Evolutionary conservation across 2,329 filamentous ascomycete species (phyloP), one percentile per base, ranked within the genome.

Genomic region (Chrysoporthe cubensis): DNA sequence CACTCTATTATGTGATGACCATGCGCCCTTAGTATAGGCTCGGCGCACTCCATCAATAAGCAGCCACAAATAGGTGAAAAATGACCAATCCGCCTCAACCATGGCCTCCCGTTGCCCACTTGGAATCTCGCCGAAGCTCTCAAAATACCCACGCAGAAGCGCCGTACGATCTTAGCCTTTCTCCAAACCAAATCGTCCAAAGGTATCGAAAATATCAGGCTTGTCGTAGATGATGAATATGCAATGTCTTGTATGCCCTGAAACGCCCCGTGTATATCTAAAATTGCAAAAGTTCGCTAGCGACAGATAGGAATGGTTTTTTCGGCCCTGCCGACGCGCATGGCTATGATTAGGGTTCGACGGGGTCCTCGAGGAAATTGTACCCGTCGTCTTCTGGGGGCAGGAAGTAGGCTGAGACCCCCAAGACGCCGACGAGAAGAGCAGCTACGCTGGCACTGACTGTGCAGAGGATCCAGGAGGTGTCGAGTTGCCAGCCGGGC

Each of bases 301-400:
- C 21, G 60, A 50, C 18, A 62, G 8, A 52, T 18, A 18, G 42
- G 8, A 62, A 62, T 42, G n/a, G 1, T n/a, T 46, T n/a, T 44
- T 37, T 9, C 26, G 8, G 9, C 1, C 32, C 21, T 37, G 37
- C 13, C 8, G 16, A 43, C 13, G 56, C 13, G 2, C 56, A 46
- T 34, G 2, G 21, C 18, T 21, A 18, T 13, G n/a, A 26, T 44
- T 68, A 70, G 34, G 64, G 64, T 89, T 93, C 78, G 26, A 80
- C 67, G 3, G 82, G 79, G 40, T 87, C 84, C 14, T 79, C 75
- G 69, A 87, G 75, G 70, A 92, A 86, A 77, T 97, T 92, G 80
- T 97, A 97, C 66, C 93, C 94, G 74, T 91, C 92, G 52, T 70
- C 68, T 77, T 97, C 94, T 0, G 88, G 86, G 0, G 93, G 91